A percentile compares a stretch with the other conserved stretches of the same genome.
phyloP scores from a whole-genome alignment of 345 rosid species.

The Syzygium aromaticum region DNA sequence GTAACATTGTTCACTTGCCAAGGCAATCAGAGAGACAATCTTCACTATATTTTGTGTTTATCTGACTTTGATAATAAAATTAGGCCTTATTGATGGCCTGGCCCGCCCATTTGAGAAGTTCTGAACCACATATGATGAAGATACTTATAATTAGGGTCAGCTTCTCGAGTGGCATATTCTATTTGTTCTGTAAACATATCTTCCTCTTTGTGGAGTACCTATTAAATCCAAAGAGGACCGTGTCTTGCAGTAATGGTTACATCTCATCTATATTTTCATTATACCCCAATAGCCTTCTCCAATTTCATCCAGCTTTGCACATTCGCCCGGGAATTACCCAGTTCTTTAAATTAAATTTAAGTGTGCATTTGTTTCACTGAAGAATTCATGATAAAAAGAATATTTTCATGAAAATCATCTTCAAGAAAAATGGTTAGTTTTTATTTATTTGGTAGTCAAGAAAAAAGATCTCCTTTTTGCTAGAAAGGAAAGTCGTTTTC shows the following conservation, averaged over 20 bases:
- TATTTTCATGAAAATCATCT: neutral
- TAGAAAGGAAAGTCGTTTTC: neutral
- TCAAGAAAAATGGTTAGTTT: neutral
- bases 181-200: neutral
- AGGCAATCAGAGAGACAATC: neutral
- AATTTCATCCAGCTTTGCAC: neutral
- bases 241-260: neutral
- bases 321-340: neutral
- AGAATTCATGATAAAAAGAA: neutral
- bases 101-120: neutral
- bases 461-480: neutral
- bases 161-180: neutral
- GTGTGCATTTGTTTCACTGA: neutral
- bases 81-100: neutral
- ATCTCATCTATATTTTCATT: neutral
- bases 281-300: neutral
- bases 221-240: neutral
- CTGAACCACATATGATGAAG: neutral
- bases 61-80: neutral
- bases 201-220: neutral
- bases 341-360: neutral
- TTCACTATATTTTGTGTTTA: neutral
- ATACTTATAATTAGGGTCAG: neutral
- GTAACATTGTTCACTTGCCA: neutral
- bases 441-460: neutral